phyloP scores from a whole-genome alignment of 306 rosid genomes.

The Biancaea sappan region DNA sequence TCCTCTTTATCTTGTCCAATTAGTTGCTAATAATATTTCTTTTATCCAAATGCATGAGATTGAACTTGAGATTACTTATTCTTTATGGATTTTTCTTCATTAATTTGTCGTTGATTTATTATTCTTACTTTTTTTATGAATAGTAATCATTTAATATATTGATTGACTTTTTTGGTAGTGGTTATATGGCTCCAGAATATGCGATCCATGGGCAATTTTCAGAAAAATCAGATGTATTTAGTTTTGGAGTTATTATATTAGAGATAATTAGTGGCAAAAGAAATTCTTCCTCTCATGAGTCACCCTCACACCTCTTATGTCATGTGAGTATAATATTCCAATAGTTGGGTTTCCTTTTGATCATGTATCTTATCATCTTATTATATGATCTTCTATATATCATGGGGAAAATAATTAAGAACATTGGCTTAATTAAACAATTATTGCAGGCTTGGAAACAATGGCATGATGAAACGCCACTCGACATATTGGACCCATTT shows the following conservation, averaged over 20 bases:
- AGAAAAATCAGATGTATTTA: neutral
- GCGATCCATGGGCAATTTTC: neutral
- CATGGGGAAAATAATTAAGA: too few species aligned
- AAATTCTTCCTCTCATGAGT: neutral
- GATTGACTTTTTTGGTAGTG: neutral
- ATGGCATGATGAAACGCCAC: neutral
- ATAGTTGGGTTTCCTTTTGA: too few species aligned
- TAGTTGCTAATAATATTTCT: too few species aligned
- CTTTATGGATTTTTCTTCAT: too few species aligned
- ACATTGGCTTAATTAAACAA: accelerated
- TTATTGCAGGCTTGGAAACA: neutral
- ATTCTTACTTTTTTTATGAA: neutral
- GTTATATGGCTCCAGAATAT: neutral
- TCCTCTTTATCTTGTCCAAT: too few species aligned
- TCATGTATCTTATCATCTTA: too few species aligned
- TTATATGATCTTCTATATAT: too few species aligned
- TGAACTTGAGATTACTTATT: too few species aligned
- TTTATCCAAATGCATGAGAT: too few species aligned
- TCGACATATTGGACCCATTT: neutral
- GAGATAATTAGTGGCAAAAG: neutral
- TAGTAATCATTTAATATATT: neutral
- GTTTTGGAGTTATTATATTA: neutral
- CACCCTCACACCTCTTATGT: neutral
- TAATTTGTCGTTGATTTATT: too few species aligned
- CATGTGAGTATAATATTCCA: neutral